A percentile compares a stretch with the other conserved stretches of the same genome.
phyloP scores from a whole-genome alignment of 768 basidiomycete genomes.

The Hygrophoropsis aurantiaca region DNA sequence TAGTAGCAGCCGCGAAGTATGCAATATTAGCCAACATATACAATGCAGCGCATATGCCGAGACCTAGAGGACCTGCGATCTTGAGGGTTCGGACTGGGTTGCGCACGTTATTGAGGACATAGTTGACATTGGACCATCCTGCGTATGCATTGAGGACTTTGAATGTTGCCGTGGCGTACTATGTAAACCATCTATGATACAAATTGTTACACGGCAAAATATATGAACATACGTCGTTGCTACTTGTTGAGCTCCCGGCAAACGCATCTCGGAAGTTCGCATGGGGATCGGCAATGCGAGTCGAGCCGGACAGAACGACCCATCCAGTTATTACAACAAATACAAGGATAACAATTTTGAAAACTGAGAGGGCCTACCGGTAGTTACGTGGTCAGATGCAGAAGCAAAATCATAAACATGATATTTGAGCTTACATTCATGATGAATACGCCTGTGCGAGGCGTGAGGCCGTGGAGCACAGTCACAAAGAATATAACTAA shows the following conservation, averaged over 20 bases:
- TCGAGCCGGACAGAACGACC: constrained; percentile 60
- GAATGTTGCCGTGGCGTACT: constrained; percentile 64
- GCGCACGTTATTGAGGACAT: constrained; percentile 60
- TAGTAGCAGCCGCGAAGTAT: constrained; percentile 44
- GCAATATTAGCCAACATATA: constrained; percentile 60
- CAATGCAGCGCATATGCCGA: constrained; percentile 50
- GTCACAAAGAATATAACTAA: constrained; percentile 52
- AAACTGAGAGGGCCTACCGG: constrained; percentile 45
- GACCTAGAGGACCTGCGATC: constrained; percentile 59
- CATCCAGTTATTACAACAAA: constrained; percentile 59
- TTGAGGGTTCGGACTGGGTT: constrained; percentile 60
- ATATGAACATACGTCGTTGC: constrained; percentile 39
- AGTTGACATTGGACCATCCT: constrained; percentile 60
- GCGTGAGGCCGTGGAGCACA: constrained; percentile 51
- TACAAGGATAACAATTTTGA: constrained; percentile 55
- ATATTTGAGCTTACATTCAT: constrained; percentile 48
- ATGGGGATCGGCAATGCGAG: constrained; percentile 54
- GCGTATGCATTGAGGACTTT: constrained; percentile 50
- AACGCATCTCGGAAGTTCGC: constrained; percentile 60
- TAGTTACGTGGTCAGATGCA: not conserved
- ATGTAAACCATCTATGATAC: not conserved
- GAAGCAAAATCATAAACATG: not conserved
- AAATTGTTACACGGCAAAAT: not conserved
- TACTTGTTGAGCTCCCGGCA: constrained; percentile 50
- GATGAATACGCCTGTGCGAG: constrained; percentile 45